phyloP scores from a whole-genome alignment of 208 protist species.

The Phytomonas serpens region DNA sequence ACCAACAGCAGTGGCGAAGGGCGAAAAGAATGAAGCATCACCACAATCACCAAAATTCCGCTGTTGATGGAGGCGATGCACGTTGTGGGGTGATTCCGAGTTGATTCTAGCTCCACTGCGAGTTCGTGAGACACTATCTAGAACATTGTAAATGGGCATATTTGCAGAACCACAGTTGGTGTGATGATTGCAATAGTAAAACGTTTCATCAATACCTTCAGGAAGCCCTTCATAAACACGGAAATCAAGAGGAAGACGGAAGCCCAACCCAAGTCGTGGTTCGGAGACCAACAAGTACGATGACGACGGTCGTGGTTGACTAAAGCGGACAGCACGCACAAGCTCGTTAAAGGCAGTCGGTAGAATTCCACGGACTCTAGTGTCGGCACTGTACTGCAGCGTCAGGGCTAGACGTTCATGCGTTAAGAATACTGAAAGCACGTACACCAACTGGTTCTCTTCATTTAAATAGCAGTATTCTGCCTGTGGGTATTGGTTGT shows the following conservation, averaged over 20 bases:
- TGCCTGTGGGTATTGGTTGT: conserved; percentile 34
- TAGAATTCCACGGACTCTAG: conserved; percentile 48
- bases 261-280: conserved; percentile 72
- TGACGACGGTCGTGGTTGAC: conserved; percentile 38
- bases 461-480: conserved; percentile 82
- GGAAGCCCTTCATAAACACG: neutral
- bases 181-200: neutral
- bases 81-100: neutral
- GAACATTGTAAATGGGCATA: neutral
- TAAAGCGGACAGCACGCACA: conserved; percentile 51
- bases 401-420: conserved; percentile 59
- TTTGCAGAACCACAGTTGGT: neutral
- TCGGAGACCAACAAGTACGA: conserved; percentile 81
- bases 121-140: neutral
- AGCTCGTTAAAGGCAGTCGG: conserved; percentile 72
- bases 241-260: conserved; percentile 73
- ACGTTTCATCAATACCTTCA: neutral
- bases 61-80: neutral
- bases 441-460: conserved; percentile 35
- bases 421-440: conserved; percentile 66
- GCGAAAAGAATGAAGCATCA: neutral
- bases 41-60: neutral
- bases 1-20: conserved; percentile 38
- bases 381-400: conserved; percentile 65
- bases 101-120: neutral